A percentile compares a stretch with the other conserved stretches of the same genome.
phyloP scores from a whole-genome alignment of 169 alveolate species.

The Cryptosporidium meleagridis region DNA sequence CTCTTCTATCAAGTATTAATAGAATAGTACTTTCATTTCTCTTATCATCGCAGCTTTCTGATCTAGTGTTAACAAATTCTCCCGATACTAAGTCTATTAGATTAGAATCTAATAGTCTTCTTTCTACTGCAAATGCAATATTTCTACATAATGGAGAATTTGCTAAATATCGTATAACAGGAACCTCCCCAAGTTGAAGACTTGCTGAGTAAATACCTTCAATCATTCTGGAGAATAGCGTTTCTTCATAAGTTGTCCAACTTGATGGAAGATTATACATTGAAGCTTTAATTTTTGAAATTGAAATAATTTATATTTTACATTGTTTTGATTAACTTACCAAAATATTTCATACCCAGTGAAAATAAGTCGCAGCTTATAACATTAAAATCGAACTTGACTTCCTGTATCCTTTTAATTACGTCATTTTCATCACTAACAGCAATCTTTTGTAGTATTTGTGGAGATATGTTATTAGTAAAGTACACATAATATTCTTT shows the following conservation, averaged over 20 bases:
- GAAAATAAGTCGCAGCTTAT: conserved; percentile 88
- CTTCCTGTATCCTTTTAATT: conserved; percentile 90
- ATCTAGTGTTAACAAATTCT: conserved; percentile 42
- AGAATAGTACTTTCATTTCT: conserved; percentile 80
- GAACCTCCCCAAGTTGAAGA: conserved; percentile 81
- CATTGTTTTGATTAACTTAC: conserved; percentile 77
- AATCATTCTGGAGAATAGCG: conserved; percentile 76
- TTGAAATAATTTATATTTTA: not conserved
- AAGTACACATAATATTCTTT: conserved; percentile 89
- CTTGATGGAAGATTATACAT: conserved; percentile 64
- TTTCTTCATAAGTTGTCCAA: conserved; percentile 71
- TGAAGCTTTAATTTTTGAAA: conserved; percentile 65
- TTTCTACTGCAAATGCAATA: conserved; percentile 82
- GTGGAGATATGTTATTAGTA: conserved; percentile 87
- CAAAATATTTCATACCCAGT: conserved; percentile 86
- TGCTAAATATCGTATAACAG: conserved; percentile 83
- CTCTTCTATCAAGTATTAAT: conserved; percentile 93
- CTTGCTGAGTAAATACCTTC: conserved; percentile 85
- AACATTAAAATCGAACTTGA: conserved; percentile 89
- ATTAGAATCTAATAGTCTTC: conserved; percentile 84
- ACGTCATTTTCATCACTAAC: conserved; percentile 91
- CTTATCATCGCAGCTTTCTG: conserved; percentile 23
- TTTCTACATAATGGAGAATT: conserved; percentile 80
- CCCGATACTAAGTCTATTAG: conserved; percentile 79
- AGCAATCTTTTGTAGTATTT: conserved; percentile 89